Evolutionary conservation across 768 basidiomycete genomes (phyloP), one percentile per base, ranked within the genome.

Genomic region (Russula emetica): DNA sequence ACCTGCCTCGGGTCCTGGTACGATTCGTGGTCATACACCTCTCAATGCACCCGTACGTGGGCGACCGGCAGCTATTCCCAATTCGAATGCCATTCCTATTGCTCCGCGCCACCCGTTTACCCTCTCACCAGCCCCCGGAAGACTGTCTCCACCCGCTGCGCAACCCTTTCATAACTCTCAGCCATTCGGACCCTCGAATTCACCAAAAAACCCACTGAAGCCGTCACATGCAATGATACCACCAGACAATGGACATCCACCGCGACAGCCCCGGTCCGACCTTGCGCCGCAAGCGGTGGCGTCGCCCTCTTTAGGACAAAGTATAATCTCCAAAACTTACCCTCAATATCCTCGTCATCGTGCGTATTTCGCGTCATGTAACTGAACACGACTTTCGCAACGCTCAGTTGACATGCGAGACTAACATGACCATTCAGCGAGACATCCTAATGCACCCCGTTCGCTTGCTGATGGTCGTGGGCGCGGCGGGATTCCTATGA

Each of bases 251-350:
- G 42, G 54, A 16, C 47, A 65, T 32, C 55, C 55, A 28, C 58
- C 64, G 20, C 64, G 64, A 24, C 64, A 60, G 32, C 64, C 64
- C 3, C 64, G 64, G 44, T 50, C 50, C 26, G 64, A 60, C 16
- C 32, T 34, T 45, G 26, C 59, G 32, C 32, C 40, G 40, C 64
- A 55, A 34, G 26, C 59, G 16, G 52, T 61, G 49, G 10, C 32
- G 14, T 30, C 60, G 1, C 8, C 26, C 14, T 16, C 64, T 11
- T 34, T 50, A 22, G 55, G 60, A 8, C 50, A 45, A 47, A 22
- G 55, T n/a, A 60, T 56, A 14, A 22, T 11, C 28, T 42, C 60
- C 1, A 61, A 51, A 32, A 11, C 40, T 11, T 52, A 61, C 13
- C 24, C 54, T 6, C 60, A 50, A 38, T 65, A 61, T 45, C 53